These are phyloP conservation scores for Heterobasidion irregulare DNA, from an alignment of 1,284 basidiomycete species.

Conservation along the genomic window DNA sequence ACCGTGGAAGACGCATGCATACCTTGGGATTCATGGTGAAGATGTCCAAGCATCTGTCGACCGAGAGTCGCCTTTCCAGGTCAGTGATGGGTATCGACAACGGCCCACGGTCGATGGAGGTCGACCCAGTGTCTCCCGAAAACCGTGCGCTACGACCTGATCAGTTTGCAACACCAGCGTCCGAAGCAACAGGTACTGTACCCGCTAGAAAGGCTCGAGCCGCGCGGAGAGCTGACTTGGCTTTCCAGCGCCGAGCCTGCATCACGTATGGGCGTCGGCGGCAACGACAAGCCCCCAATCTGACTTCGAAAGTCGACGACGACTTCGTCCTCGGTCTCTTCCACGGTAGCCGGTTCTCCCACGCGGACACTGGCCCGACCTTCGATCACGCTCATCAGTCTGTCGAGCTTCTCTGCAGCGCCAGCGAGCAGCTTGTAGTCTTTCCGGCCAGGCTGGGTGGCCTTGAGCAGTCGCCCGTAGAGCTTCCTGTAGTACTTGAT, in stretches of 20 bases:
- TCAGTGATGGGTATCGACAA: slow-evolving; percentile 57
- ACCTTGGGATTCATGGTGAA: slow-evolving; percentile 96
- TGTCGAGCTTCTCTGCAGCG: slow-evolving; percentile 79
- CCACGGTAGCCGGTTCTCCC: slow-evolving; percentile 14
- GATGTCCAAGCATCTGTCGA: slow-evolving; percentile 81
- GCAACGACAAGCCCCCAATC: slow-evolving; percentile 18
- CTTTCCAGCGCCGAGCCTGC: slow-evolving; percentile 28
- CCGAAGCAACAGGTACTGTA: slow-evolving; percentile 21
- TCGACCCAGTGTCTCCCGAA: slow-evolving; percentile 51
- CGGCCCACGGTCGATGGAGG: slow-evolving; percentile 44
- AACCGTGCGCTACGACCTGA: slow-evolving; percentile 18
- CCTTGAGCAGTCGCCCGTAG: slow-evolving; percentile 82
- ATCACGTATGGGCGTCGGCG: neutral
- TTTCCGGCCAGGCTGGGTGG: slow-evolving; percentile 80
- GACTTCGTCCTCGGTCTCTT: slow-evolving; percentile 40
- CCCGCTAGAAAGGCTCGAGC: slow-evolving; percentile 44
- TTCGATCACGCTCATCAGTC: slow-evolving; percentile 63
- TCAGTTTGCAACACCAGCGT: neutral
- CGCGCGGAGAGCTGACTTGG: slow-evolving; percentile 39
- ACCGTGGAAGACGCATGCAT: neutral
- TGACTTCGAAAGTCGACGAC: slow-evolving; percentile 40
- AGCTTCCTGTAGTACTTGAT: slow-evolving; percentile 92
- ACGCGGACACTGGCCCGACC: slow-evolving; percentile 38
- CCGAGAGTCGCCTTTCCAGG: slow-evolving; percentile 77
- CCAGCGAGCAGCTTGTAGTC: slow-evolving; percentile 79